Base-by-base conservation (phyloP, 768 basidiomycete species). In the Mrakia frigida region DNA sequence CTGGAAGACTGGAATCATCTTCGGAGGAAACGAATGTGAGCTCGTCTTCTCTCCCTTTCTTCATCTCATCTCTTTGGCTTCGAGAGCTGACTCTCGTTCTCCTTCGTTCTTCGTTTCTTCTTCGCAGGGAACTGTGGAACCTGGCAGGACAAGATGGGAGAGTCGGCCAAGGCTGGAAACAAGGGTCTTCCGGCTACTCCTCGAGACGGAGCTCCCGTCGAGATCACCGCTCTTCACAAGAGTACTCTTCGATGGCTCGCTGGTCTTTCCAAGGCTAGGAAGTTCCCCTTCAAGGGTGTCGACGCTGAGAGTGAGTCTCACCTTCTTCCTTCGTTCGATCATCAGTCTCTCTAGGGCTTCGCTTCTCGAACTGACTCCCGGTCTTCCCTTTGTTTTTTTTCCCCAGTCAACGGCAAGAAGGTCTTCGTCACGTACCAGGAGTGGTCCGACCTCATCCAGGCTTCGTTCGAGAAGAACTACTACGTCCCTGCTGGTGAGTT, bases 151-250 rank as follows among this genome's bases (percentile, higher is more conserved):
- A 96, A 96, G 87, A 95, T 95, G 93, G 97, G 97, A 61, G 94
- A 96, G 82, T 94, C 92, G 3, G 86, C 85, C 77, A 92, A 89
- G 80, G 96, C 97, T 6, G 93, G 94, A 1, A 98, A 91, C 73
- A 97, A 95, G 84, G 97, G 97, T 39, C 83, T 91, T 41, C 97
- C 97, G n/a, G 97, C 93, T 14, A 96, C 95, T 0, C 95, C 97
- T 0, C 87, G 97, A 79, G 95, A 98, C 81, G 97, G 97, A 13
- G 92, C 96, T 0, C 95, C 97, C 0, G 86, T 99, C 53, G 97
- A 99, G 84, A 98, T 98, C 79, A 94, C 90, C 3, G 97, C 97
- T 10, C 84, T 99, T 73, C 83, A 94, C 79, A 95, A 95, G 87
- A 96, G 94, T 82, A 92, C 96, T 0, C 83, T 99, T 79, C 87